A percentile compares a stretch with the other conserved stretches of the same genome.
These are phyloP conservation scores for Phytophthora vignae DNA, from an alignment of 352 stramenopile species.

Conservation along the genomic window DNA sequence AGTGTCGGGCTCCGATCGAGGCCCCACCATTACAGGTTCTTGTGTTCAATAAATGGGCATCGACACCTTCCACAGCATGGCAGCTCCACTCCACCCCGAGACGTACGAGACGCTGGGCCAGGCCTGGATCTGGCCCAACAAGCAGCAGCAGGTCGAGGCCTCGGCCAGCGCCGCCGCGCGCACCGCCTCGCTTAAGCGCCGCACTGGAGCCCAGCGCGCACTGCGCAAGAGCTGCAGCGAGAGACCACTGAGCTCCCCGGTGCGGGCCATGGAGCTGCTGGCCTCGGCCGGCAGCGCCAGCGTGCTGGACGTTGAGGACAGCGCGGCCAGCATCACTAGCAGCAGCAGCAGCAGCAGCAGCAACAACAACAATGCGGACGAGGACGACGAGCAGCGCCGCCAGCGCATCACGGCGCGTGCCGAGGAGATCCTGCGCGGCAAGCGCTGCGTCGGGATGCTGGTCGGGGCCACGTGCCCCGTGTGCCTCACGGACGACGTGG, in stretches of 20 bases:
- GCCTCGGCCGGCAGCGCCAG: constrained; percentile 38
- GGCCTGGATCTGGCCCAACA: constrained; percentile 44
- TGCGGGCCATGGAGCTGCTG: constrained; percentile 20
- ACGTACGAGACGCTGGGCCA: constrained; percentile 51
- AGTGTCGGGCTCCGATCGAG: background rate
- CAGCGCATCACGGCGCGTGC: constrained; percentile 60
- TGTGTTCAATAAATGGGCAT: constrained; percentile 25
- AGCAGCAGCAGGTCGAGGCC: constrained; percentile 40
- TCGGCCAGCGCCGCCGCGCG: constrained; percentile 24
- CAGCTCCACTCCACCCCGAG: constrained; percentile 32
- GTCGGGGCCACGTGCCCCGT: constrained; percentile 72
- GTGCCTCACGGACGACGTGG: constrained; percentile 76
- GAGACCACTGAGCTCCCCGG: constrained; percentile 32
- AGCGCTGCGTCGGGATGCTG: constrained; percentile 72
- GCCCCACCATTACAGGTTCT: background rate
- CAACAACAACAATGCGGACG: background rate
- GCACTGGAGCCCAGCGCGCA: constrained; percentile 31
- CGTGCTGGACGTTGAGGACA: constrained; percentile 43
- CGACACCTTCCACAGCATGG: constrained; percentile 26
- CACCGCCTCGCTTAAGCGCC: constrained; percentile 42
- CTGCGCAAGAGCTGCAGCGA: constrained; percentile 55
- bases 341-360: background rate
- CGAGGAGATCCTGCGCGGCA: constrained; percentile 70
- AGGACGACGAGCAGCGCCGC: constrained; percentile 44
- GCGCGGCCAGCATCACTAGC: constrained; percentile 22